Percentiles rank a stretch among this genome's conserved stretches.
These are phyloP conservation scores for Benincasa hispida DNA, from an alignment of 306 rosid genomes.

Conservation along the genomic window DNA sequence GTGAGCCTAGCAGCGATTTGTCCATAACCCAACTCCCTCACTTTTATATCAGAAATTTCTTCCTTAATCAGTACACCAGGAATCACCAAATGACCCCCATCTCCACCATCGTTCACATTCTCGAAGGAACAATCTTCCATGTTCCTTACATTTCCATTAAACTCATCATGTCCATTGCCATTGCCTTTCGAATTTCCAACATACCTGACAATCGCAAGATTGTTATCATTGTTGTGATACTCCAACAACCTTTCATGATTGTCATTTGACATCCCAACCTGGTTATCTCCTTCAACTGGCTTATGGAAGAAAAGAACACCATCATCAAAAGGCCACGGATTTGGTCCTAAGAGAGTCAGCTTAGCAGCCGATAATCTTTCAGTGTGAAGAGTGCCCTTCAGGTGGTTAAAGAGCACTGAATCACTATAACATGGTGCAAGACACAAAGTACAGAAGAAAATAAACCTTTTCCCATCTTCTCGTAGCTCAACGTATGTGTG, in stretches of 20 bases:
- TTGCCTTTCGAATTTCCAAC: conserved; percentile 16
- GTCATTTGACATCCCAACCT: conserved; percentile 13
- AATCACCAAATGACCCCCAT: conserved; percentile 21
- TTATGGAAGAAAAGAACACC: conserved; percentile 71
- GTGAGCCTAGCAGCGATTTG: conserved; percentile 58
- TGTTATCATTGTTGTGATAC: conserved; percentile 20
- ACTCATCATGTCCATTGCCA: conserved; percentile 2
- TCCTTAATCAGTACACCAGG: conserved; percentile 48
- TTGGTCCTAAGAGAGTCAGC: conserved; percentile 55
- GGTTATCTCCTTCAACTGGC: conserved; percentile 24
- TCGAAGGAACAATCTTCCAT: conserved; percentile 19
- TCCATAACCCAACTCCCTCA: conserved; percentile 46
- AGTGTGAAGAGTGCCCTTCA: conserved; percentile 72
- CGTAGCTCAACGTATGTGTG: conserved; percentile 77
- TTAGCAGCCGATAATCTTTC: conserved; percentile 51
- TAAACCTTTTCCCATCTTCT: conserved; percentile 54
- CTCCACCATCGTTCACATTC: conserved; percentile 13
- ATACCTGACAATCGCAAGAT: conserved; percentile 57
- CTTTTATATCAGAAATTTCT: conserved; percentile 41
- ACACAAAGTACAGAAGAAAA: conserved; percentile 76
- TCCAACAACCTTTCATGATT: conserved; percentile 30
- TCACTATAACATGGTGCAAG: conserved; percentile 72
- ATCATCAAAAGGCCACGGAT: conserved; percentile 88
- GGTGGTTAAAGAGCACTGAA: conserved; percentile 53
- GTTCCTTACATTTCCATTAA: conserved; percentile 8